phyloP scores from a whole-genome alignment of 805 yeast genomes.

The Kockiozyma suomiensis region DNA sequence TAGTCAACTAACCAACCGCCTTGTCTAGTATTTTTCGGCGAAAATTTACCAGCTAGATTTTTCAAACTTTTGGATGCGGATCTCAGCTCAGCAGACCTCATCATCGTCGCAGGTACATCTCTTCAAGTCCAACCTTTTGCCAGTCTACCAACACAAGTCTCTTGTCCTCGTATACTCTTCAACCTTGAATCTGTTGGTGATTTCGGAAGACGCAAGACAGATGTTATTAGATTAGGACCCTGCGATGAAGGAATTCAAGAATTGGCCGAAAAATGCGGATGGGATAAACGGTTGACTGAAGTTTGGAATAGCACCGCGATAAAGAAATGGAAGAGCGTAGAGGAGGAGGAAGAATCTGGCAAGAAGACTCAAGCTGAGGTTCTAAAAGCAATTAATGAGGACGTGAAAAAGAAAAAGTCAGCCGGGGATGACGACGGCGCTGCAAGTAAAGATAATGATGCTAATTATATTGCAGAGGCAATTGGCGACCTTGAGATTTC shows the following conservation, averaged over 20 bases:
- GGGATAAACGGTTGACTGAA: conserved; percentile 47
- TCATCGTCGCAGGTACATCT: conserved; percentile 91
- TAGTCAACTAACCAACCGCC: background rate
- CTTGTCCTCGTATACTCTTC: conserved; percentile 62
- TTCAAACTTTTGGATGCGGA: conserved; percentile 70
- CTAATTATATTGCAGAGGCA: background rate
- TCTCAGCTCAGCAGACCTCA: conserved; percentile 59
- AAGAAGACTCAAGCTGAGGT: conserved; percentile 12
- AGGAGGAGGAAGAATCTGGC: conserved; percentile 20
- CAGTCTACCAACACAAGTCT: conserved; percentile 61
- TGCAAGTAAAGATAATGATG: background rate
- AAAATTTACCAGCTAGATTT: conserved; percentile 70
- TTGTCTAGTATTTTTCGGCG: conserved; percentile 74
- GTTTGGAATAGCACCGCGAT: conserved; percentile 20
- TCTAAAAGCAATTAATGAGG: conserved; percentile 10
- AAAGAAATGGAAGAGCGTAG: conserved; percentile 1
- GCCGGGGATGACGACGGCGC: background rate
- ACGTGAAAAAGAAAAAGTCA: background rate
- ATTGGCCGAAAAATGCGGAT: conserved; percentile 60
- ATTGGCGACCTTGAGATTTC: background rate
- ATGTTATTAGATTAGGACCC: conserved; percentile 60
- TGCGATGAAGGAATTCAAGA: conserved; percentile 67
- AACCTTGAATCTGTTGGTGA: conserved; percentile 81
- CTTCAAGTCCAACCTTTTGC: conserved; percentile 92
- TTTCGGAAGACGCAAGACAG: conserved; percentile 57